Evolutionary conservation across 192 early-diverging fungal species (phyloP).

Genomic region (Umbelopsis sp.): DNA sequence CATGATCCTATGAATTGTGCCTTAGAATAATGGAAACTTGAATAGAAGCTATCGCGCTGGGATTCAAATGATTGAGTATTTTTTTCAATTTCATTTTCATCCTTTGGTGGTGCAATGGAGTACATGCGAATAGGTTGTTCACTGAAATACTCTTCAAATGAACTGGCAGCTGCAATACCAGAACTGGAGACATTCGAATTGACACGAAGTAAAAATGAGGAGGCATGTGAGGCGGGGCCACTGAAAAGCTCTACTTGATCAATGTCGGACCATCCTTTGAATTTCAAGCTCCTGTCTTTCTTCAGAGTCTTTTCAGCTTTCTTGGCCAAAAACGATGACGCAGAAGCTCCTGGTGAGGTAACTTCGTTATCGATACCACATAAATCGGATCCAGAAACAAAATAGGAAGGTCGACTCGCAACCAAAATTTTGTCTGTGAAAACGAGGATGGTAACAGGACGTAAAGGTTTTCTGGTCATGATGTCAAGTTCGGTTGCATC

Average conservation of each 20-base stretch:
- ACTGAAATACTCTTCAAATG: conserved; percentile 36
- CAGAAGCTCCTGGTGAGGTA: neutral
- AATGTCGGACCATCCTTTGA: conserved; percentile 41
- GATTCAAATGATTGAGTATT: neutral
- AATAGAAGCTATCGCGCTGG: conserved; percentile 15
- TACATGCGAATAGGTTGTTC: conserved; percentile 28
- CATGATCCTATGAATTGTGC: neutral
- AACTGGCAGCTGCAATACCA: neutral
- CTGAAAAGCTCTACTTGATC: conserved; percentile 34
- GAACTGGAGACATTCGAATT: conserved; percentile 2
- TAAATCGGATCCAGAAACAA: conserved; percentile 25
- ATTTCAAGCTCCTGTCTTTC: conserved; percentile 18
- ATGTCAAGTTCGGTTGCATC: conserved; percentile 37
- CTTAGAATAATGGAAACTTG: conserved; percentile 2
- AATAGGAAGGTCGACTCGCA: conserved; percentile 28
- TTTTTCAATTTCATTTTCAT: conserved; percentile 4
- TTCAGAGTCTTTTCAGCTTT: conserved; percentile 7
- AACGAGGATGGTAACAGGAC: conserved; percentile 36
- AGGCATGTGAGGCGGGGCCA: conserved; percentile 12
- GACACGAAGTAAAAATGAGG: conserved; percentile 30
- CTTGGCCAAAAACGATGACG: neutral
- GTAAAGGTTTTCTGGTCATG: conserved; percentile 24
- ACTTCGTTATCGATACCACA: conserved; percentile 20
- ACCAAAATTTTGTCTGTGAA: conserved; percentile 42
- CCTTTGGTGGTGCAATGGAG: conserved; percentile 1